phyloP scores from a whole-genome alignment of 192 early-diverging fungal genomes.

The Coemansia sp. region DNA sequence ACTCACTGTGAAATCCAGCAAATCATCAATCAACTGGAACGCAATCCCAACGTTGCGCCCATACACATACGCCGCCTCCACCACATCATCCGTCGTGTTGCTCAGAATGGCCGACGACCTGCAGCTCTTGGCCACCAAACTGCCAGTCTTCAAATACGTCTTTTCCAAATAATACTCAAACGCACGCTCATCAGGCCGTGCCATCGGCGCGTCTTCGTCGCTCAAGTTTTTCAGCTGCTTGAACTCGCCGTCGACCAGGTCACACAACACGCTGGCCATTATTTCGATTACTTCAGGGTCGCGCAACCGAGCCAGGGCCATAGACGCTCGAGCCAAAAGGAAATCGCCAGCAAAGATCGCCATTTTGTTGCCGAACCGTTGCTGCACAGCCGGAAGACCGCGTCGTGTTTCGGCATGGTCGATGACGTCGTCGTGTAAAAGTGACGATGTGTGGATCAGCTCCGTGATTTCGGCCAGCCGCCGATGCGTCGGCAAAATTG shows the following conservation, averaged over 20 bases:
- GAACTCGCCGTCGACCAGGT: constrained; percentile 96
- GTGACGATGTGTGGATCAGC: constrained; percentile 96
- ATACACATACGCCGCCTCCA: constrained; percentile 81
- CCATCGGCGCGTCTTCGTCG: constrained; percentile 47
- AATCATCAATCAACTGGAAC: constrained; percentile 92
- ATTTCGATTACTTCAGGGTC: constrained; percentile 93
- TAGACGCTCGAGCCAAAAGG: constrained; percentile 86
- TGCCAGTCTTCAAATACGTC: constrained; percentile 94
- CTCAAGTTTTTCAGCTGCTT: constrained; percentile 87
- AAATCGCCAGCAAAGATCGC: constrained; percentile 94
- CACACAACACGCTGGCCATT: constrained; percentile 87
- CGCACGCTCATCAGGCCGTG: constrained; percentile 39
- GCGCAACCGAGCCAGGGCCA: constrained; percentile 85
- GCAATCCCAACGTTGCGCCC: constrained; percentile 90
- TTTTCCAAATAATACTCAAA: constrained; percentile 95
- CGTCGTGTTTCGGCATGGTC: constrained; percentile 76
- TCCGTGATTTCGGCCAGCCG: constrained; percentile 96
- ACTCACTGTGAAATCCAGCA: constrained; percentile 83
- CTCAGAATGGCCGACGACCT: constrained; percentile 83
- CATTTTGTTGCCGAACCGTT: constrained; percentile 96
- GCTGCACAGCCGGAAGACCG: constrained; percentile 73
- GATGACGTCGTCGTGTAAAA: constrained; percentile 94
- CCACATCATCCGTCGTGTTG: constrained; percentile 67
- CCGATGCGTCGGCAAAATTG: constrained; percentile 83
- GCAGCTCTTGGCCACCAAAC: constrained; percentile 92